Base-by-base conservation (phyloP, 1,284 basidiomycete genomes). In the Bondarzewia mesenterica region DNA sequence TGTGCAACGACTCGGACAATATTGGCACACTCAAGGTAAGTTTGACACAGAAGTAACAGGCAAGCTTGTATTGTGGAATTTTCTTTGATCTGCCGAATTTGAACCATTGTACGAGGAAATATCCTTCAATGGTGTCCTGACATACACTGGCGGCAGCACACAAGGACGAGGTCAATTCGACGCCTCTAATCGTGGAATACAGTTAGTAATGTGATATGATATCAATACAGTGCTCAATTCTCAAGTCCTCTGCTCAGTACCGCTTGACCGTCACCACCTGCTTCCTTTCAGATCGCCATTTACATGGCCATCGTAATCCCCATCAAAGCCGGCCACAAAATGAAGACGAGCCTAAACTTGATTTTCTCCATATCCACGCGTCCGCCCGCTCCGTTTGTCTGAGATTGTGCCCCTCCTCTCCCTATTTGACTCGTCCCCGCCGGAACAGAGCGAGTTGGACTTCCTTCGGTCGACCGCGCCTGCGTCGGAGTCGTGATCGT, bases 271-370 rank as follows among this genome's bases (percentile, higher is more conserved):
- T 32, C 29, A n/a, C n/a, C 29, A n/a, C 10, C 29, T n/a, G 29
- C 29, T 32, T 32, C 6, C 29, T 32, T 32, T 10, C 29, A 32
- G 29, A 0, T 32, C 29, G 29, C 10, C n/a, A n/a, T n/a, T 16
- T 41, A 72, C 35, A 72, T 54, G 36, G 75, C 72, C 69, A 78
- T 68, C 18, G 72, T 70, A 41, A 77, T 60, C 4, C 77, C 78
- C 52, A 80, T 67, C 52, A 80, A 59, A 8, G 74, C 72, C 5
- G 78, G 78, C 77, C 77, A 80, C 35, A 75, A 63, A 52, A 81
- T 67, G 51, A 77, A 79, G 48, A 77, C 68, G 42, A 78, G 54
- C 20, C 68, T 62, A 56, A 78, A 78, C 59, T 72, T 74, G 55
- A 74, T 58, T 56, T 66, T 67, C 50, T 74, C 72, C 44, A 70